Conservation (phyloP, 2,329 filamentous ascomycete species). For the Exophiala sp. region DNA sequence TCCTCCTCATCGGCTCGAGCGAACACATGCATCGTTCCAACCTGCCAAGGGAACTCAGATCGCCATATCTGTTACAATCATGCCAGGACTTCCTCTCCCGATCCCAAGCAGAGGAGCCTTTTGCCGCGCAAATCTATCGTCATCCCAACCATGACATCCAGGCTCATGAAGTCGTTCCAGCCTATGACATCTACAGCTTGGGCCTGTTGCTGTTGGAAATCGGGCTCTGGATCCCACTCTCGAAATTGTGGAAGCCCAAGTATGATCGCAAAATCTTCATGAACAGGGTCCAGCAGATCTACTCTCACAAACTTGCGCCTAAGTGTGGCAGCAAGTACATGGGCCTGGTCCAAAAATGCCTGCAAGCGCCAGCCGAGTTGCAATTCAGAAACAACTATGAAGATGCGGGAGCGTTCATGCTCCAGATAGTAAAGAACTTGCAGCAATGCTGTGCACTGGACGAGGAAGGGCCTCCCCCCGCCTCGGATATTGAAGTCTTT, state of each 20-base stretch:
- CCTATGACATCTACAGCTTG: conserved; percentile 56
- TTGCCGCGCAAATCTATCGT: conserved; percentile 54
- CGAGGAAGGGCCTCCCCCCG: conserved; percentile 26
- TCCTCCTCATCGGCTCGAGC: conserved; percentile 47
- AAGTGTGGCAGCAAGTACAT: conserved; percentile 61
- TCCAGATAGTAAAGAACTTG: conserved; percentile 27
- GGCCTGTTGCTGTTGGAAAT: conserved; percentile 58
- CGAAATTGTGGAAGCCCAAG: conserved; percentile 58
- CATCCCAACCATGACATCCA: conserved; percentile 44
- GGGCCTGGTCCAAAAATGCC: conserved; percentile 56
- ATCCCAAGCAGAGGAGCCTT: conserved; percentile 32
- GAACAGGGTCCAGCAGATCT: conserved; percentile 56
- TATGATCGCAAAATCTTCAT: conserved; percentile 59
- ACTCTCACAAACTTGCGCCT: conserved; percentile 54
- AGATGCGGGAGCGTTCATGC: conserved; percentile 26
- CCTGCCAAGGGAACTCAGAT: conserved; percentile 32
- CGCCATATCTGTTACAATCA: conserved; percentile 26
- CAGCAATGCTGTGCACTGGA: conserved; percentile 27
- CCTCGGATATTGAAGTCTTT: conserved; percentile 28
- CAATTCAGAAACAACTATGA: conserved; percentile 25
- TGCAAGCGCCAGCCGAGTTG: conserved; percentile 47
- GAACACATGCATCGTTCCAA: conserved; percentile 30
- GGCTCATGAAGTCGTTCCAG: conserved; percentile 26
- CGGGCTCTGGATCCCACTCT: conserved; percentile 58
- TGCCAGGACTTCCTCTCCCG: conserved; percentile 26